Percentiles rank a stretch among this genome's conserved stretches.
These are phyloP conservation scores for Pseudomonodictys pantanalensis DNA, from an alignment of 495 filamentous ascomycete genomes.

Conservation along the genomic window DNA sequence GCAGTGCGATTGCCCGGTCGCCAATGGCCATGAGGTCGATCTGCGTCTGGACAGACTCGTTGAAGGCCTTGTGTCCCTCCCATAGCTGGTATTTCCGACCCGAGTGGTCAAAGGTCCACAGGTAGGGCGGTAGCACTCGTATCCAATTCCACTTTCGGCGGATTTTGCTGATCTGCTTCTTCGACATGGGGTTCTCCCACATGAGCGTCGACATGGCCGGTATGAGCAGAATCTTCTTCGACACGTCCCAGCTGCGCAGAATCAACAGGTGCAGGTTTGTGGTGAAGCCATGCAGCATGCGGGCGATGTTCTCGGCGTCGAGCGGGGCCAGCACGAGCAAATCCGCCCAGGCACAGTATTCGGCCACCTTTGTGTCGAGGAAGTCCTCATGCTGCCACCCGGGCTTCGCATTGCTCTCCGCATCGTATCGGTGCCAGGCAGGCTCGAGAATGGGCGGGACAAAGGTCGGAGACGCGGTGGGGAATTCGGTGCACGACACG, in stretches of 20 bases:
- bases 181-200: slow-evolving; percentile 85
- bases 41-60: slow-evolving; percentile 65
- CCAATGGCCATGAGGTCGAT: slow-evolving; percentile 60
- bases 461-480: background rate
- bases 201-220: slow-evolving; percentile 77
- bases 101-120: slow-evolving; percentile 64
- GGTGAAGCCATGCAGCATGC: slow-evolving; percentile 77
- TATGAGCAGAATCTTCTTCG: slow-evolving; percentile 76
- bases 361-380: slow-evolving; percentile 52
- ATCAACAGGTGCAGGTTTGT: slow-evolving; percentile 71
- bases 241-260: slow-evolving; percentile 76
- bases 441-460: slow-evolving; percentile 1
- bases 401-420: slow-evolving; percentile 2
- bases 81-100: slow-evolving; percentile 46
- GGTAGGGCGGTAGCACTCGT: slow-evolving; percentile 63
- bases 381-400: background rate
- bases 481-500: slow-evolving; percentile 12
- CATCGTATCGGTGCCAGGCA: slow-evolving; percentile 17
- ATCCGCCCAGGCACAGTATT: slow-evolving; percentile 84
- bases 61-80: slow-evolving; percentile 63
- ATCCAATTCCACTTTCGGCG: slow-evolving; percentile 80
- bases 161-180: slow-evolving; percentile 77
- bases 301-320: slow-evolving; percentile 73
- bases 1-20: slow-evolving; percentile 48
- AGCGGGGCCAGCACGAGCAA: slow-evolving; percentile 79